Evolutionary conservation across 768 basidiomycete genomes (phyloP), one percentile per base, ranked within the genome.

Genomic region (Rhodotorula kratochvilovae): DNA sequence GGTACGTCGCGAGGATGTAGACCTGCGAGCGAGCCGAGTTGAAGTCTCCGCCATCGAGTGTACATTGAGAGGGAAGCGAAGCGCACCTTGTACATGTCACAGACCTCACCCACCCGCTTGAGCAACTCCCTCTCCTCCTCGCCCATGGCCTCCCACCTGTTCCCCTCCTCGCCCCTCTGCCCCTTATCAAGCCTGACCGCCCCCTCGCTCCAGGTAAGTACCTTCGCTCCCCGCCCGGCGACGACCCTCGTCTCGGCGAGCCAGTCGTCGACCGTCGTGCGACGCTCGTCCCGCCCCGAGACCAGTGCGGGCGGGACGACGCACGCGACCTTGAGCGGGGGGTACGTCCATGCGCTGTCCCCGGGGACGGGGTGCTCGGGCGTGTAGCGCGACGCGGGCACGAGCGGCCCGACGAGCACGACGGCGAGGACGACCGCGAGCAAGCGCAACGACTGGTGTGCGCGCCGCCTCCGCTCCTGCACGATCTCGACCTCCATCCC

Each of bases 101-200:
- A 45, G 6, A 73, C 61, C 27, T 63, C 65, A 81, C 90, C 62
- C 76, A 82, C 16, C 89, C 29, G 23, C 11, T 27, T 36, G 55
- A 64, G 25, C n/a, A 90, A 17, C 7, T 54, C 48, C 39, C 45
- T 16, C 51, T 70, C 73, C n/a, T 63, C 42, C 35, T 17, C 17
- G 8, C 64, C 72, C 64, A 72, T 63, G 27, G 48, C 63, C 16
- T 63, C 59, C 69, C 73, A 60, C 2, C 59, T 67, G 15, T 45
- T 19, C 17, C 51, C 51, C 27, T 43, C 55, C n/a, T 45, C 61
- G 23, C 29, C 25, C 25, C 35, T 35, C 16, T 21, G 60, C 10
- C 39, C 63, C 42, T 59, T 56, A 2, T 45, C 43, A 2, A 67
- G 62, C 33, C 33, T 5, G 1, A 72, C 61, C 43, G 68, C 74